Conservation (phyloP, 225 moss, liverwort and hornwort genomes). For the Ulota crispa region DNA sequence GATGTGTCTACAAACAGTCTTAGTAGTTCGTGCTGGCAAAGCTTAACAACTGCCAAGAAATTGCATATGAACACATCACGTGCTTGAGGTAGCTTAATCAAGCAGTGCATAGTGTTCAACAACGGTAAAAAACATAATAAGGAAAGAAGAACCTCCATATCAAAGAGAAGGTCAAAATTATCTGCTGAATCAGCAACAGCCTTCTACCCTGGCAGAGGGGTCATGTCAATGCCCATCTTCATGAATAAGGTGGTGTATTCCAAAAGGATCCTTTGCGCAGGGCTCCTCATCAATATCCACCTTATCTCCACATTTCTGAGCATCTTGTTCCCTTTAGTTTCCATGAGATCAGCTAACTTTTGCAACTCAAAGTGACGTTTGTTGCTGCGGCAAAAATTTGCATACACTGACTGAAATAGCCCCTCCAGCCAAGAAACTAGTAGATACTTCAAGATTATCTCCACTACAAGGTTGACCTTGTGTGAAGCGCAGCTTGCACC, state of each 20-base stretch:
- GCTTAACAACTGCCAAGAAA: not conserved
- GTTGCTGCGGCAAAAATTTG: not conserved
- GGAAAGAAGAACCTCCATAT: not conserved
- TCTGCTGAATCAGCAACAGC: too few species aligned
- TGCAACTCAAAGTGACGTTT: not conserved
- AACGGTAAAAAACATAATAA: not conserved
- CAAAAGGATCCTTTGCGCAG: not conserved
- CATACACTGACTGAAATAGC: not conserved
- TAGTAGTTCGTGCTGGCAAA: not conserved
- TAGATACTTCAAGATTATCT: not conserved
- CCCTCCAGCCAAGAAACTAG: not conserved
- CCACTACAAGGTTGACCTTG: not conserved
- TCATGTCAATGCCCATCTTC: not conserved
- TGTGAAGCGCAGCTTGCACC: too few species aligned
- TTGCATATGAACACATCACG: not conserved
- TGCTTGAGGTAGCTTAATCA: not conserved
- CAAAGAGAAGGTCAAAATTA: too few species aligned
- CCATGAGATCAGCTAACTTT: not conserved
- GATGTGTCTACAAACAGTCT: not conserved
- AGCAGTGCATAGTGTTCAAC: not conserved
- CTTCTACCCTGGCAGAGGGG: too few species aligned
- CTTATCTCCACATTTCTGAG: not conserved
- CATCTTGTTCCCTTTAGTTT: not conserved
- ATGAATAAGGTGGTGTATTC: not conserved
- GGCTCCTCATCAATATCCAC: not conserved